phyloP scores from a whole-genome alignment of 257 asterid species.

The Solanum bulbocastanum region DNA sequence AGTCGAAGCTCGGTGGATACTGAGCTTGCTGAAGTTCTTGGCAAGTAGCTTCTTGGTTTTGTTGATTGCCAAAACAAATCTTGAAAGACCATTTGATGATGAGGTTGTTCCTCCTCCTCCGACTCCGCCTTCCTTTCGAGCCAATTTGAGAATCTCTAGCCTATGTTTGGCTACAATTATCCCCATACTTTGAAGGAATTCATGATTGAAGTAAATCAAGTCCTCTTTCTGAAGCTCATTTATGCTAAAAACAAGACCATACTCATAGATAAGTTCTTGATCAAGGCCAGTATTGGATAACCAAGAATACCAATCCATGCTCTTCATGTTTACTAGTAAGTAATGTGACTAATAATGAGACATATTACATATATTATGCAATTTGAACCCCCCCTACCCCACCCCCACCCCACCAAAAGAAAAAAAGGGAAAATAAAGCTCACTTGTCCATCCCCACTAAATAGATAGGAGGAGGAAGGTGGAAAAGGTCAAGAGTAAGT shows the following conservation, averaged over 20 bases:
- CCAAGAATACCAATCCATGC: conserved; percentile 85
- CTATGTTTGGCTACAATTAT: conserved; percentile 56
- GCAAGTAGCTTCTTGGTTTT: conserved; percentile 46
- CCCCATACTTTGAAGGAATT: conserved; percentile 72
- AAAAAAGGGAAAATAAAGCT: neutral
- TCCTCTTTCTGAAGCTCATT: conserved; percentile 65
- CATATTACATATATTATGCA: neutral
- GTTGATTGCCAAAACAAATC: conserved; percentile 45
- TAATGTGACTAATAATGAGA: neutral
- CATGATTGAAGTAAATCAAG: conserved; percentile 60
- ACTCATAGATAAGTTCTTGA: conserved; percentile 32
- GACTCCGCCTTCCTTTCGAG: conserved; percentile 21
- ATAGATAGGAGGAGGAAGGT: neutral
- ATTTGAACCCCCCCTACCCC: neutral
- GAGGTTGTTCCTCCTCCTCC: neutral
- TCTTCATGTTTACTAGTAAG: neutral
- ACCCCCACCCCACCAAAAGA: neutral
- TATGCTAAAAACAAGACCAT: conserved; percentile 31
- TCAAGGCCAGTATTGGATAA: conserved; percentile 52
- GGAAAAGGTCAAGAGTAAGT: conserved; percentile 5
- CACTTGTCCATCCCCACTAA: neutral
- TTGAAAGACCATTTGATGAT: conserved; percentile 28
- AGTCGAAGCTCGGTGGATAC: conserved; percentile 14
- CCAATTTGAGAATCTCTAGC: conserved; percentile 61
- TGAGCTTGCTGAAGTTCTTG: conserved; percentile 30